These are phyloP conservation scores for Ceratocystis variospora DNA, from an alignment of 2,329 filamentous ascomycete species.

Conservation along the genomic window DNA sequence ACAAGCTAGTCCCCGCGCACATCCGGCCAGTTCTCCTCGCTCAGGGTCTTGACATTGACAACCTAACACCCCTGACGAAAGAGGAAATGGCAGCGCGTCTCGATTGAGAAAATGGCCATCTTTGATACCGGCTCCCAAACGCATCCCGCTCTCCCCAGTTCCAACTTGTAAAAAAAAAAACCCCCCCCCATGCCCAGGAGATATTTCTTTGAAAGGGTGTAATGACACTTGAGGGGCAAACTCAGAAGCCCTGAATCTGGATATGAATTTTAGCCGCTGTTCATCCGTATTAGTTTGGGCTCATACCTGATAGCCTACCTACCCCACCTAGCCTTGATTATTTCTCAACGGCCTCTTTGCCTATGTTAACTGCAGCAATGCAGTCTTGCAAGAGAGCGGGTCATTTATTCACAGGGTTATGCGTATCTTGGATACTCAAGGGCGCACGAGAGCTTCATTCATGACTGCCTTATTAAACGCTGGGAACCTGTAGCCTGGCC, in stretches of 20 bases:
- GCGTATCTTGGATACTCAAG: neutral
- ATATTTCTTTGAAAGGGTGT: neutral
- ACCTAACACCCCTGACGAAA: slow-evolving; percentile 79
- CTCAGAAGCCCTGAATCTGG: neutral
- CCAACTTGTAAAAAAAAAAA: neutral
- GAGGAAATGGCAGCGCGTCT: slow-evolving; percentile 96
- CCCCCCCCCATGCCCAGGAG: neutral
- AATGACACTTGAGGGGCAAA: neutral
- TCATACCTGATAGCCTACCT: neutral
- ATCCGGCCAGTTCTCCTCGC: slow-evolving; percentile 59
- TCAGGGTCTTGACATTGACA: slow-evolving; percentile 81
- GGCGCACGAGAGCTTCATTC: neutral
- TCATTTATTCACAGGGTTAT: neutral
- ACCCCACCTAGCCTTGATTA: neutral
- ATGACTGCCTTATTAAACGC: neutral
- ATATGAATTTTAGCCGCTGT: neutral
- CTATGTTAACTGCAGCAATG: neutral
- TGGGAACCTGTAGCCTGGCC: neutral
- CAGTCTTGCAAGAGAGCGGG: neutral
- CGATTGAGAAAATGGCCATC: slow-evolving; percentile 48
- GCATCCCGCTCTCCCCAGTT: neutral
- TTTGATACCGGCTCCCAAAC: neutral
- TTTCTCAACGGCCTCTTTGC: neutral
- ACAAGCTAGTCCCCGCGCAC: slow-evolving; percentile 74
- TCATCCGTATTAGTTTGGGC: neutral